Evolutionary conservation across 164 flowering plant genomes (phyloP), one percentile per base, ranked within the genome.

Genomic region (Berberis vulgaris): DNA sequence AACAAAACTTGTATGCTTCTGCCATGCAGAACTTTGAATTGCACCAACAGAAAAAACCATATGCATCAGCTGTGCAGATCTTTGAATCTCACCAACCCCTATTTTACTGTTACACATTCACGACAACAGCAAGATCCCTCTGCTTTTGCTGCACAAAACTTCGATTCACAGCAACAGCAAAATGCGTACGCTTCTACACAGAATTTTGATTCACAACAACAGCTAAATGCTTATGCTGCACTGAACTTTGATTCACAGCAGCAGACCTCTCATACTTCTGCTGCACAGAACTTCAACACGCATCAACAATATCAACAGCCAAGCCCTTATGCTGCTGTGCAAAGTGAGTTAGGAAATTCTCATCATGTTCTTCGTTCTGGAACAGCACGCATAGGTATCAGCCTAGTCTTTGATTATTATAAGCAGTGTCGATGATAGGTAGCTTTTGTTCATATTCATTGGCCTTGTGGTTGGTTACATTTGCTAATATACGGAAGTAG

Each of bases 151-250:
- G 57, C 45, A 53, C 68, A 43, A 43, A 63, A 8, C 45, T 50
- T 44, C 40, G 45, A 71, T 9, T 26, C 61, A 43, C 67, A 61
- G 54, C 64, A 62, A 41, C 70, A 71, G 60, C 71, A 67, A 60
- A 63, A 60, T n/a, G 41, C 49, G 50, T 69, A 69, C 56, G 52
- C 78, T 65, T 61, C 78, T 59, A 65, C 49, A 41, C 70, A 54
- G 52, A 71, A 45, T 50, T 55, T 45, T 26, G 46, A 45, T 56
- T 38, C 64, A 4, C 71, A 49, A 2, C 67, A 50, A 13, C 74
- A 66, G 50, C 70, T 57, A 58, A 59, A 47, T 43, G 50, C 55
- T 50, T 40, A 44, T 43, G 49, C 71, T 8, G 68, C n/a, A 47
- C 71, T 41, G 43, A 70, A 43, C 57, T 55, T 45, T 12, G 46